Base-by-base conservation (phyloP, 1,284 basidiomycete species). In the Trametes versicolor region DNA sequence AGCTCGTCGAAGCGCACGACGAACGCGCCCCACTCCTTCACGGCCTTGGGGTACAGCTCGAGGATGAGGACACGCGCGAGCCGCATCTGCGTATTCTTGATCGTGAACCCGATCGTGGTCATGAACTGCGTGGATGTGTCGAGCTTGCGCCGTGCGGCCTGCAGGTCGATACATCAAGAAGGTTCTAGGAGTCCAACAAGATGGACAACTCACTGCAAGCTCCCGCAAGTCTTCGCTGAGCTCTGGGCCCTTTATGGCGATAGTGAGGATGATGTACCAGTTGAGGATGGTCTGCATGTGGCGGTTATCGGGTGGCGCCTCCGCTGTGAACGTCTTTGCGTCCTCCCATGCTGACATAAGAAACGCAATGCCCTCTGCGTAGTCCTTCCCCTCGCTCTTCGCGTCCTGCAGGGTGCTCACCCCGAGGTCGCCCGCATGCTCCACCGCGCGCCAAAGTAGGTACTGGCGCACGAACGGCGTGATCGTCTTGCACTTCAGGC, bases 291-390 rank as follows among this genome's bases (percentile, higher is more conserved):
- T 83, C 73, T 82, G 83, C 82, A 87, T 84, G 69, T 87, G 80
- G 29, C 85, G 77, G 50, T 83, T 83, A 70, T 90, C 88, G 1
- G 89, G 88, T 0, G 88, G 86, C 0, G 87, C 87, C 52, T 84
- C 75, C 0, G 78, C 74, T 1, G 87, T 78, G 71, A 84, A 90
- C 9, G 77, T 76, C 68, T 84, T 85, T 15, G 87, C 81, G 68
- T 90, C 88, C 39, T 90, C 87, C 65, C 82, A 73, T 0, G 88
- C 86, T 37, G 77, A 80, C 65, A 73, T 83, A 60, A 89, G 70
- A 68, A 87, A 86, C 1, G 87, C 87, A 43, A 86, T 80, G 0
- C 86, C 89, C 69, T 88, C 84, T 21, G 85, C 82, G 81, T 84
- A 85, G 58, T 82, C 82, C 47, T 73, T 70, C 27, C 83, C 82